These are phyloP conservation scores for Sarocladium kiliense DNA, from an alignment of 2,329 filamentous ascomycete genomes.

Conservation along the genomic window DNA sequence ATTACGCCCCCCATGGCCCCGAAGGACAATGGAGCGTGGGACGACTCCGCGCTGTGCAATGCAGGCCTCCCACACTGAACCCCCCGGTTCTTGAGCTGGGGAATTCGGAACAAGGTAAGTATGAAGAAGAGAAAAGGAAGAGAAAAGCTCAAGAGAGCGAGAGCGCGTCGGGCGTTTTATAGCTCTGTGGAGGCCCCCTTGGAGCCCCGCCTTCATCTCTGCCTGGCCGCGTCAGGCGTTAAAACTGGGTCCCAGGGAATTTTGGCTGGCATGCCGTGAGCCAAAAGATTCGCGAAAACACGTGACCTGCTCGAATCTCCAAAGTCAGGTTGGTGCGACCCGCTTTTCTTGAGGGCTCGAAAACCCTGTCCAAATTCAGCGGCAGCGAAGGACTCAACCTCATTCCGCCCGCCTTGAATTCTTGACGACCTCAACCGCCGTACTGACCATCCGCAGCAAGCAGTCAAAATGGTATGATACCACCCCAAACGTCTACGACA, in stretches of 20 bases:
- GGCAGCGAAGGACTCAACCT: constrained; percentile 6
- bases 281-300: constrained; percentile 8
- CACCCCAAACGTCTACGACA: constrained; percentile 11
- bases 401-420: constrained; percentile 8
- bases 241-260: constrained; percentile 23
- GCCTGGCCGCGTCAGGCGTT: constrained; percentile 1
- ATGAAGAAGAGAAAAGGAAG: constrained; percentile 8
- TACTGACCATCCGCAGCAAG: constrained; percentile 9
- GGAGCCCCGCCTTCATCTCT: not conserved
- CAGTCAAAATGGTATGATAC: constrained; percentile 18
- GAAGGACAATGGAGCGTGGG: constrained; percentile 45
- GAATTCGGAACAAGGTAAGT: constrained; percentile 30
- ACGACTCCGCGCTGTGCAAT: constrained; percentile 49
- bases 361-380: constrained; percentile 9
- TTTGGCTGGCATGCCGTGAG: constrained; percentile 19
- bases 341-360: constrained; percentile 7
- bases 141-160: constrained; percentile 1
- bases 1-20: constrained; percentile 44
- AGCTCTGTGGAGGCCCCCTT: not conserved
- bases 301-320: not conserved
- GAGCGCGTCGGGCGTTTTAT: constrained; percentile 4
- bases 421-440: constrained; percentile 9
- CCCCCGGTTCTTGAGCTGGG: constrained; percentile 38
- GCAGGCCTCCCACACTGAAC: constrained; percentile 41
- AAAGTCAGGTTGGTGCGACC: not conserved